Base-by-base conservation (phyloP, 441 rosid genomes). In the Arabidopsis hybrid region DNA sequence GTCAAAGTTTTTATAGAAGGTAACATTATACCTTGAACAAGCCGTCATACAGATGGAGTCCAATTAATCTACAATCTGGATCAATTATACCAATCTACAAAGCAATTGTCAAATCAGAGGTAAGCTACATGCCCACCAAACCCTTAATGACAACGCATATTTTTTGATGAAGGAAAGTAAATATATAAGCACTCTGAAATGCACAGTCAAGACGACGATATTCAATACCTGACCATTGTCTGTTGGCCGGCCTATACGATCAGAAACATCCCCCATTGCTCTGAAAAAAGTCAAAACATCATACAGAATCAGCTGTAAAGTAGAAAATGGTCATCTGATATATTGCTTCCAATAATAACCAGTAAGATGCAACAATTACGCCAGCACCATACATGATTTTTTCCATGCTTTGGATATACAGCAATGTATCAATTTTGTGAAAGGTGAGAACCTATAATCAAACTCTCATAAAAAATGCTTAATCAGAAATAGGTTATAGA, bases 251-350 rank as follows among this genome's bases (percentile, higher is more conserved):
- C 97, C 97, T 68, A 93, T 95, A 60, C 97, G 95, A 76, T 93
- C 98, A 18, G 97, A 93, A 60, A 95, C 95, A 89, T 93, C 98
- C 60, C 99, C 97, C 97, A 95, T 95, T 57, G 99, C 97, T 81
- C 97, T 95, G 73, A 61, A 51, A 57, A 65, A 57, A 9, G n/a
- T 75, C 45, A 47, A 46, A 60, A 69, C 57, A 66, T 53, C 26
- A 26, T 21, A 38, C 4, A 16, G 46, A 31, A 53, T 74, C 50
- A 60, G 73, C 31, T 12, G 55, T 55, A 49, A 32, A 36, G 61
- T 53, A 53, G 51, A 52, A 21, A 60, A n/a, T 2, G 26, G 51
- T 51, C 53, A 61, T 11, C 21, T 29, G 14, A 16, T 32, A 61
- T 32, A 7, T 40, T 71, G 13, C 18, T 49, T 60, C 42, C 14